Evolutionary conservation across 805 yeast species (phyloP).

Genomic region (Teunomyces funiuensis): DNA sequence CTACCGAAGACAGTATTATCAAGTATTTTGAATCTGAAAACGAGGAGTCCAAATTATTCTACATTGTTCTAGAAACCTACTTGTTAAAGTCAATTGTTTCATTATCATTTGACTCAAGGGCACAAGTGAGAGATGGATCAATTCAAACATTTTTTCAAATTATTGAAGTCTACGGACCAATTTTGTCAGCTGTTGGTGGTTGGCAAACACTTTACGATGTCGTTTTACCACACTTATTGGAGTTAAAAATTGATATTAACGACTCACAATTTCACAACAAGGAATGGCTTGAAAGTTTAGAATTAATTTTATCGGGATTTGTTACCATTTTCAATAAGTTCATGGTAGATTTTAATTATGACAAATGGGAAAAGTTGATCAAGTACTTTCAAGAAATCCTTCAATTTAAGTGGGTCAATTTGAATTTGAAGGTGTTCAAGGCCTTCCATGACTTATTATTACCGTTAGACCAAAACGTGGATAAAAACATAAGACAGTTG

Average conservation of each 20-base stretch:
- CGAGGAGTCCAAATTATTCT: constrained; percentile 22
- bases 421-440: constrained; percentile 57
- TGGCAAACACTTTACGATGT: constrained; percentile 71
- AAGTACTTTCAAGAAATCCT: constrained; percentile 44
- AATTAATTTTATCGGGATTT: constrained; percentile 63
- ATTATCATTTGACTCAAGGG: constrained; percentile 62
- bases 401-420: constrained; percentile 45
- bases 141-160: constrained; percentile 85
- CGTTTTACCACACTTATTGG: constrained; percentile 58
- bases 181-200: constrained; percentile 17
- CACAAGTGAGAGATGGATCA: constrained; percentile 87
- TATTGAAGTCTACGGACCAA: constrained; percentile 23
- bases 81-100: constrained; percentile 55
- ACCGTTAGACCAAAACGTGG: constrained; percentile 19
- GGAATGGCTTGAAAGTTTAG: constrained; percentile 62
- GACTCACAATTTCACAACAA: constrained; percentile 25
- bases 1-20: background rate
- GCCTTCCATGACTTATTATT: constrained; percentile 49
- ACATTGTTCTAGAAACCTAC: constrained; percentile 56
- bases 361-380: constrained; percentile 60
- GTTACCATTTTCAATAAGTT: constrained; percentile 59
- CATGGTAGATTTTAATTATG: constrained; percentile 35
- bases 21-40: constrained; percentile 10
- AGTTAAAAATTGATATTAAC: constrained; percentile 16
- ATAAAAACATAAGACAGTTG: constrained; percentile 26